Base-by-base conservation (phyloP, 768 basidiomycete species). In the Kondoa subrosea region DNA sequence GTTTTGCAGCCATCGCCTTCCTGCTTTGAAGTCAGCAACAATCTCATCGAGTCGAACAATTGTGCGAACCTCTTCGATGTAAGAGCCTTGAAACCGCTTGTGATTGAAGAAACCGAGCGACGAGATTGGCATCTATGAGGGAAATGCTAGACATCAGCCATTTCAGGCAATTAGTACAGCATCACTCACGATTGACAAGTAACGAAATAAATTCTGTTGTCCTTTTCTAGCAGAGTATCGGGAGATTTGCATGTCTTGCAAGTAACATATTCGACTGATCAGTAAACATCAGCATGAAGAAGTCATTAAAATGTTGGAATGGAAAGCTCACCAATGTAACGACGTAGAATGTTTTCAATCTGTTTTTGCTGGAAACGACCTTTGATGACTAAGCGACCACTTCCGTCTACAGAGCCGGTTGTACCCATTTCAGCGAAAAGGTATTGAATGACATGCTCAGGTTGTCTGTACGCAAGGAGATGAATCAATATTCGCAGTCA, bases 241-340 rank as follows among this genome's bases (percentile, higher is more conserved):
- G 89, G 89, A 0, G 93, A 96, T 80, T 96, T 99, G 83, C 95
- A 99, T 56, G 92, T 97, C 79, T 95, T 93, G 84, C 95, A 99
- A 50, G 92, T 92, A 69, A 96, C 93, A 78, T 96, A 97, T 80
- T 96, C 92, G 70, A 93, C 92, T 93, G 72, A 15, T 4, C 26
- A 50, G 30, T 0, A 12, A 57, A 27, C 56, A 15, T 27, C 31
- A 29, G 21, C 33, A 33, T n/a, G 16, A 64, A 62, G 17, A 66
- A 26, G 60, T 21, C 57, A 27, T 31, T 1, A 50, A 17, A 27
- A 21, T 21, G 3, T 26, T 27, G 17, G n/a, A 25, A 40, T 40
- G 30, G 56, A n/a, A 40, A 1, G 70, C 64, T 32, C 66, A 80
- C 86, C 89, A 74, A 97, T 96, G 77, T 99, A 99, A 67, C 91